Base-by-base conservation (phyloP, 192 early-diverging fungal genomes). In the Backusella luteola region DNA sequence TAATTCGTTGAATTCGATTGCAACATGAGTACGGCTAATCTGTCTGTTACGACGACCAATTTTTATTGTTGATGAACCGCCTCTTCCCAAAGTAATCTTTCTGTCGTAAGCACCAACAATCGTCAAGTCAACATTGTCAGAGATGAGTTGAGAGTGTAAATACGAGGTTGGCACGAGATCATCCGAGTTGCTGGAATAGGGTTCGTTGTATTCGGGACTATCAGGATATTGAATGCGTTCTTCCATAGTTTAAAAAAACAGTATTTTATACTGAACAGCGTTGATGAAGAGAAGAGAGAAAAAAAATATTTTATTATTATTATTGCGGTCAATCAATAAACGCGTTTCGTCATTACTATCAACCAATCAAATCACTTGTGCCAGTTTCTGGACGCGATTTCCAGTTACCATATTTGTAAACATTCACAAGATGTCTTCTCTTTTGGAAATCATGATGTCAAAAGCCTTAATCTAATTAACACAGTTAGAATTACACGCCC, bases 11-110 rank as follows among this genome's bases (percentile, higher is more conserved):
- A 79, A 85, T 34, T 82, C 69, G 49, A 88, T 77, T 26, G 85
- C 80, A 2, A 83, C 77, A 76, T 88, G 87, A 32, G 80, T 78
- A 49, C 87, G 84, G n/a, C 84, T 85, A 17, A 88, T 82, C 66
- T 86, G 84, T 34, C 83, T 78, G 74, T 88, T 88, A 26, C 85
- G 68, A 29, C 81, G 79, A 15, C 85, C 87, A 39, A 88, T 76
- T 66, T 88, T 86, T 42, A 86, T 41, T 29, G 83, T 85, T 9
- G 85, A 82, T 11, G 81, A 79, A 19, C 84, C 83, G 12, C 87
- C 85, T 78, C 87, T 79, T 15, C 87, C 87, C 4, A 88, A 73
- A 44, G 81, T 84, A 11, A 88, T 49, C 15, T 15, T 19, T 63
- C 53, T 73, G 35, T 79, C 73, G 41, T 46, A 56, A 34, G 78